These are phyloP conservation scores for Sporothrix phasma DNA, from an alignment of 2,329 filamentous ascomycete species.

Conservation along the genomic window DNA sequence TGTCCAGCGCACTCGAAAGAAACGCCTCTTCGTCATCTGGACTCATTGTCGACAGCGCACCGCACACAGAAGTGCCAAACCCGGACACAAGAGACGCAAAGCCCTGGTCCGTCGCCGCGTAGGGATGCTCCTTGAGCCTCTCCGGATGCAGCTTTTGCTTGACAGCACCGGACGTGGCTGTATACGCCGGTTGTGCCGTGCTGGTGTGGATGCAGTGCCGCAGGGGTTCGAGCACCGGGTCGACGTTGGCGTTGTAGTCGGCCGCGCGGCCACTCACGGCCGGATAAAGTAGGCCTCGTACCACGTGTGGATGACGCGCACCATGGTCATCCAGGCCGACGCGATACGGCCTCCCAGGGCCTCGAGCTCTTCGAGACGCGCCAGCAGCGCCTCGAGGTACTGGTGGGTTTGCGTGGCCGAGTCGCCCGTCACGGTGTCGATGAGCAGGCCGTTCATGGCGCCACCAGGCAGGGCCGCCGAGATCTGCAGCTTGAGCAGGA, in stretches of 20 bases:
- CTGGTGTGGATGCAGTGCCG: not conserved
- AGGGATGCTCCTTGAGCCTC: not conserved
- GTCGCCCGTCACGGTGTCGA: not conserved
- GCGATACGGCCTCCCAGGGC: not conserved
- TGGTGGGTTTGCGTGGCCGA: slow-evolving; percentile 12
- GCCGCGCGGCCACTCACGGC: not conserved
- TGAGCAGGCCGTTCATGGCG: slow-evolving; percentile 10
- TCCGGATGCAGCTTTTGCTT: not conserved
- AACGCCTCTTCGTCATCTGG: not conserved
- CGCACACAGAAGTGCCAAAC: not conserved
- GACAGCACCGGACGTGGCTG: not conserved
- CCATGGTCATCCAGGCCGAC: slow-evolving; percentile 9
- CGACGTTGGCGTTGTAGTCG: not conserved
- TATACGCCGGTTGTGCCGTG: not conserved
- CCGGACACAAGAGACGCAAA: not conserved
- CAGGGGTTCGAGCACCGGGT: slow-evolving; percentile 11
- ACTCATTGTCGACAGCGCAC: not conserved
- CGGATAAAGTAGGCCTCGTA: slow-evolving; percentile 13
- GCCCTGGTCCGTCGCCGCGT: not conserved
- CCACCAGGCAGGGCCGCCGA: slow-evolving; percentile 14
- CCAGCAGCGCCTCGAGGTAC: slow-evolving; percentile 9
- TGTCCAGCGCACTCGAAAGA: not conserved
- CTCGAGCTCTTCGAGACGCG: not conserved
- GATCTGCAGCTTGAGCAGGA: slow-evolving; percentile 16
- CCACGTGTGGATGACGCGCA: slow-evolving; percentile 5